Conservation (phyloP, 2,329 filamentous ascomycete genomes). For the Simplicillium sp. region DNA sequence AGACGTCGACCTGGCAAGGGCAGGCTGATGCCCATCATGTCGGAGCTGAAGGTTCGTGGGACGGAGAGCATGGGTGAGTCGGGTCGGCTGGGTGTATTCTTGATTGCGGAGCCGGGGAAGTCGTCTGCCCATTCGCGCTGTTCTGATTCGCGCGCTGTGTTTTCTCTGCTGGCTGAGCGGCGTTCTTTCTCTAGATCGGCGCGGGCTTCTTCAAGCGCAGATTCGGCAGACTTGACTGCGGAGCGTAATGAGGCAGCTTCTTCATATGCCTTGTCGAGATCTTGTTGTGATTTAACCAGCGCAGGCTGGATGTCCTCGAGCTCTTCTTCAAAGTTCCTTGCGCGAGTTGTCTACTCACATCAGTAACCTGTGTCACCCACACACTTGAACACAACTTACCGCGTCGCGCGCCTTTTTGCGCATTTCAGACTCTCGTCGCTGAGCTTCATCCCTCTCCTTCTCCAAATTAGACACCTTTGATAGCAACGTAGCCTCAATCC, state of each 20-base stretch:
- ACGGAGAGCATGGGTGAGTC: conserved; percentile 44
- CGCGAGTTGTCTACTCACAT: conserved; percentile 44
- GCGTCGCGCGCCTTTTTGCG: conserved; percentile 82
- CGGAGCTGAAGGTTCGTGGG: conserved; percentile 44
- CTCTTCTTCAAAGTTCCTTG: conserved; percentile 69
- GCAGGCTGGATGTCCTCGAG: conserved; percentile 60
- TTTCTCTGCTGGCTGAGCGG: conserved; percentile 16
- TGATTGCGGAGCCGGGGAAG: conserved; percentile 24
- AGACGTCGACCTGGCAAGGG: background rate
- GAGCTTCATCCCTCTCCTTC: conserved; percentile 81
- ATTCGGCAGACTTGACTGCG: conserved; percentile 56
- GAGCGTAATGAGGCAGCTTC: conserved; percentile 54
- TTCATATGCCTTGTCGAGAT: conserved; percentile 49
- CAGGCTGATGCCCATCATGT: conserved; percentile 34
- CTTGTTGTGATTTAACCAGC: conserved; percentile 54
- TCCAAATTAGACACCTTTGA: conserved; percentile 70
- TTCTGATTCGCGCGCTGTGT: conserved; percentile 29
- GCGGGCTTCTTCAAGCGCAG: conserved; percentile 47
- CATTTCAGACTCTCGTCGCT: conserved; percentile 75
- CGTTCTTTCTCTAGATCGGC: conserved; percentile 42
- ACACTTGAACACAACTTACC: conserved; percentile 38
- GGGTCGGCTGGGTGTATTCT: conserved; percentile 39
- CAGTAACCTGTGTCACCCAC: background rate
- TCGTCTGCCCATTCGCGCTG: conserved; percentile 44
- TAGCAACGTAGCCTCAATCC: conserved; percentile 79